Evolutionary conservation across 306 rosid species (phyloP).

Genomic region (Datisca glomerata): DNA sequence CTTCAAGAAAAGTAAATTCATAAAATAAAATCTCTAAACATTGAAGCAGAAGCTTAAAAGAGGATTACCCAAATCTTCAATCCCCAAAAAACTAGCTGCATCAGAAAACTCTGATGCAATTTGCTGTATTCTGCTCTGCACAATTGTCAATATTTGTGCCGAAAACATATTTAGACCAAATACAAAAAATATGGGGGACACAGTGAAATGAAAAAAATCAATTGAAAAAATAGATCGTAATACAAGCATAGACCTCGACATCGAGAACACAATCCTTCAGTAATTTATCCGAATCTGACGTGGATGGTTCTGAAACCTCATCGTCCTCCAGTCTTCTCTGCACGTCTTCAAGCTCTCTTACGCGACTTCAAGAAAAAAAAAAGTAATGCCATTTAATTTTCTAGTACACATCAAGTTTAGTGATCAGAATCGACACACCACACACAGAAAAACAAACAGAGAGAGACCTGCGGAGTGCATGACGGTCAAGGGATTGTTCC

Average conservation of each 20-base stretch:
- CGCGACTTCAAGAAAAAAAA: constrained; percentile 27
- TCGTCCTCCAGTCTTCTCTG: constrained; percentile 17
- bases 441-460: constrained; percentile 4
- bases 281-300: constrained; percentile 21
- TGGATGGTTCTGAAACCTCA: constrained; percentile 11
- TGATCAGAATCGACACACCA: neutral
- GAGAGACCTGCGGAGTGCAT: constrained; percentile 36
- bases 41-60: neutral
- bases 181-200: neutral
- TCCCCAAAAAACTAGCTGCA: constrained; percentile 14
- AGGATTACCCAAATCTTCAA: constrained; percentile 35
- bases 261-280: constrained; percentile 36
- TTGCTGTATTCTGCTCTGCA: constrained; percentile 40
- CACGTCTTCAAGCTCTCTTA: constrained; percentile 34
- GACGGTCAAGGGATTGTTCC: constrained; percentile 16
- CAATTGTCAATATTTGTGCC: neutral
- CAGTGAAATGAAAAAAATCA: too few relatives aligned
- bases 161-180: neutral
- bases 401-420: neutral
- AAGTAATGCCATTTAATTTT: neutral
- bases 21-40: neutral
- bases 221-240: neutral
- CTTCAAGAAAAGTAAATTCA: neutral
- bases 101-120: constrained; percentile 44
- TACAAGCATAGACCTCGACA: constrained; percentile 25